Base-by-base conservation (phyloP, 2,329 filamentous ascomycete species). In the Chaetomiaceae sp. region DNA sequence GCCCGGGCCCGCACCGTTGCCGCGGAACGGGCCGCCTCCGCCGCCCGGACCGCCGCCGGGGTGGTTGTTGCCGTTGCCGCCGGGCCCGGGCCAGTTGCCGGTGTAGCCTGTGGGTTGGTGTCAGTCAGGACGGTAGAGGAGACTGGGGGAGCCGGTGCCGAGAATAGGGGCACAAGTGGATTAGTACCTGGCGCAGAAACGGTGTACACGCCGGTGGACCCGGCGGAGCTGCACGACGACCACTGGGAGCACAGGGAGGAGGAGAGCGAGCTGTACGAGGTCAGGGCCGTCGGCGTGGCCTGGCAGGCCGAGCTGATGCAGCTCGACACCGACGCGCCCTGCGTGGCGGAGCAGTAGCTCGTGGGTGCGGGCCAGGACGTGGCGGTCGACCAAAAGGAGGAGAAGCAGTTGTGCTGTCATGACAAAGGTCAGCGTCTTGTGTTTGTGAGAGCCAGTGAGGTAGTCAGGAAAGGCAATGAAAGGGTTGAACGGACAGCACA, bases 241-340 rank as follows among this genome's bases (percentile, higher is more conserved):
- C 65, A 70, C 18, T 52, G 55, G 34, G 65, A 59, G 64, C 69
- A 72, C 17, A 72, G 62, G 6, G 66, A 69, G 8, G 64, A 63
- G 0, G 67, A 69, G 4, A 70, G 57, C 12, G 67, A 65, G 33
- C 56, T 59, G 57, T 59, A 64, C 10, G 59, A 59, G 14, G 56
- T 52, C 37, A 50, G 51, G 15, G 60, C 60, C 4, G 62, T 60
- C 1, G 64, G 56, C 3, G 62, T 59, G 40, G 59, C 60, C 22
- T 55, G 52, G 53, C 62, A 64, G 43, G 60, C 62, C 30, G 59
- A 53, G 45, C 30, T 38, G 42, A 65, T 38, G 53, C 60, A 64
- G 49, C 50, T 51, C 20, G 57, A 51, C 3, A 62, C 53, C 9
- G 55, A 47, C 18, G 54, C 42, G 27, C 52, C 58, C 17, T 59